phyloP scores from a whole-genome alignment of 2,329 filamentous ascomycete genomes.

The Graphiopsis chlorocephala region DNA sequence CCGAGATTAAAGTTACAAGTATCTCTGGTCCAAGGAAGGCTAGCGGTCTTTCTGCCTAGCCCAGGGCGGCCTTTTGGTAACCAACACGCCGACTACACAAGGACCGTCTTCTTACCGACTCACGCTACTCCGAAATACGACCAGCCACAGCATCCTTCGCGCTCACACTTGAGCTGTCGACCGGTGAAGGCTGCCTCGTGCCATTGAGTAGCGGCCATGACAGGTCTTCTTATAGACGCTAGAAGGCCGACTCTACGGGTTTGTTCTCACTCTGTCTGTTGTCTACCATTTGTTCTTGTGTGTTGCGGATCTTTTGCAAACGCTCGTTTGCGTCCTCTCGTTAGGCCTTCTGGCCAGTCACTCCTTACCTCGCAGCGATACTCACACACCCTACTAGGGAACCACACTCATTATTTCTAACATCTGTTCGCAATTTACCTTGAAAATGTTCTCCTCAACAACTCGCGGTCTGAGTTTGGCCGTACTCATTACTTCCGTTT shows the following conservation, averaged over 20 bases:
- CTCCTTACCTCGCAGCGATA: slow-evolving; percentile 1
- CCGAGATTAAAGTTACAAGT: slow-evolving; percentile 10
- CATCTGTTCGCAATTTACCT: slow-evolving; percentile 25
- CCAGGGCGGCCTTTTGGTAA: not conserved
- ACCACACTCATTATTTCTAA: slow-evolving; percentile 38
- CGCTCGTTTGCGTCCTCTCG: slow-evolving; percentile 54
- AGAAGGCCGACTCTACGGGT: not conserved
- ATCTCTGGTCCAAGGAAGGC: not conserved
- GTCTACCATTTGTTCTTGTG: not conserved
- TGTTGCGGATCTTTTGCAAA: slow-evolving; percentile 3
- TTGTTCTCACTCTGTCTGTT: not conserved
- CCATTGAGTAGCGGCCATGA: not conserved
- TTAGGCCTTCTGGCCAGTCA: slow-evolving; percentile 38
- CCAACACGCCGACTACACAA: not conserved
- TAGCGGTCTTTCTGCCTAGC: not conserved
- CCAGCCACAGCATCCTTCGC: slow-evolving; percentile 13
- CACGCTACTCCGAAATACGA: slow-evolving; percentile 7
- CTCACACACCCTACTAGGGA: slow-evolving; percentile 37
- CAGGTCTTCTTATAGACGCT: slow-evolving; percentile 1
- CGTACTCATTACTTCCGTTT: slow-evolving; percentile 32
- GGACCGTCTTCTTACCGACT: not conserved
- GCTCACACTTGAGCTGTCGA: slow-evolving; percentile 2
- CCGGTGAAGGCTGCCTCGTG: slow-evolving; percentile 8
- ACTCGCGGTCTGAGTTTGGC: slow-evolving; percentile 35
- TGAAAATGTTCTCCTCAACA: slow-evolving; percentile 28